Evolutionary conservation across 441 rosid species (phyloP), one percentile per base, ranked within the genome.

Genomic region (Erodium moschatum): DNA sequence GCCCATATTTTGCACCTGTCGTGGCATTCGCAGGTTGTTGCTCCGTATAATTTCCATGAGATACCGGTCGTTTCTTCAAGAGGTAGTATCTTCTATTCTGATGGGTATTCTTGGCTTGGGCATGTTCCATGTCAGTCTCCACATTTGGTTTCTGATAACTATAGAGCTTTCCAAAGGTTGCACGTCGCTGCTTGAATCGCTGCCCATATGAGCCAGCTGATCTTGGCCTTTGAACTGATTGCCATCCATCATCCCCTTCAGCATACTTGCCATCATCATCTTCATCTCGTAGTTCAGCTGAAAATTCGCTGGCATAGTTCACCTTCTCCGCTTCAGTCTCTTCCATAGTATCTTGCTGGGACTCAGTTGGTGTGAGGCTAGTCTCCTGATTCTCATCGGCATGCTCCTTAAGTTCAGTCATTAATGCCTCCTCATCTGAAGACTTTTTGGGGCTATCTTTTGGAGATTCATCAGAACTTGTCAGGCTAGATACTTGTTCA

Each of bases 241-340:
- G 99, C 99, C 99, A 95, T 61, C 98, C 98, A 74, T 89, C 98
- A 73, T 87, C 92, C 69, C 89, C 92, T 81, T 89, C 97, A 69
- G 81, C 80, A 66, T 76, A 42, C 29, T 31, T 63, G 15, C 42
- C 66, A 63, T 63, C 18, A 50, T 50, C 66, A 63, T 29, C 66
- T 24, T 29, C 18, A 27, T 6, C 27, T 20, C 42, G 86, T 64
- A 81, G 76, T 79, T 85, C 91, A 20, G 79, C 63, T 24, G 71
- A 73, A 70, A 29, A 78, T 72, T 81, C 81, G 68, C 74, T 76
- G 60, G 81, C 74, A 67, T 70, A 60, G 61, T 76, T 56, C 66
- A 75, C 76, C 71, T 77, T 76, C 66, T 73, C 74, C 20, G 79
- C 80, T 21, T 58, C 63, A 72, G 80, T 65, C 72, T 76, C 82